Evolutionary conservation across 257 asterid species (phyloP), one percentile per base, ranked within the genome.

Genomic region (Solanum etuberosum): DNA sequence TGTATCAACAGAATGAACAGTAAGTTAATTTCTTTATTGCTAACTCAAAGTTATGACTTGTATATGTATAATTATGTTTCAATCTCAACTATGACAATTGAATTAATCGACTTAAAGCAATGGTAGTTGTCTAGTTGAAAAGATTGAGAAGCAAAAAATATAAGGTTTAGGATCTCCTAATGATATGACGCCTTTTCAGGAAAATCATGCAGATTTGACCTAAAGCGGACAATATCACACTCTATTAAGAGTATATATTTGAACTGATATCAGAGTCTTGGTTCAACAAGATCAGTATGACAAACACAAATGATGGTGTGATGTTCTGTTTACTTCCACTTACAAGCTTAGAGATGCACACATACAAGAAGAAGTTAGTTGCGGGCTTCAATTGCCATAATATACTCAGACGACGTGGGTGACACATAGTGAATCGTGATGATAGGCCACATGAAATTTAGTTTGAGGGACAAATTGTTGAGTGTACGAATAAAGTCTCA

Each of bases 131-230:
- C 21, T 48, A 48, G 67, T 21, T 21, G 25, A 57, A 59, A 59
- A 57, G 27, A 20, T 8, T 20, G 25, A 21, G 25, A 57, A 57
- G 25, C 13, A 20, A 21, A 27, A 46, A 46, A 59, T 21, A 59
- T 59, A 59, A 59, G 27, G 29, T 59, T 59, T 59, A 10, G 12
- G 13, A 59, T 59, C 14, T 21, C 67, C 1, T 23, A 21, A 23
- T 21, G 27, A 23, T 23, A 21, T 8, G 14, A 9, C 6, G 2
- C 4, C 13, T 59, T 59, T 21, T 2, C 2, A 3, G 0, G 11
- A 23, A 0, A 21, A 59, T 21, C 6, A 4, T 3, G 6, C 9
- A 8, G 0, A 23, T 9, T 57, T 21, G 14, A 0, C 2, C 67
- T 23, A 51, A 51, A 51, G 3, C 0, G 4, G 3, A 51, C 1